These are phyloP conservation scores for Coffea humblotiana DNA, from an alignment of 305 asterid genomes.

Conservation along the genomic window DNA sequence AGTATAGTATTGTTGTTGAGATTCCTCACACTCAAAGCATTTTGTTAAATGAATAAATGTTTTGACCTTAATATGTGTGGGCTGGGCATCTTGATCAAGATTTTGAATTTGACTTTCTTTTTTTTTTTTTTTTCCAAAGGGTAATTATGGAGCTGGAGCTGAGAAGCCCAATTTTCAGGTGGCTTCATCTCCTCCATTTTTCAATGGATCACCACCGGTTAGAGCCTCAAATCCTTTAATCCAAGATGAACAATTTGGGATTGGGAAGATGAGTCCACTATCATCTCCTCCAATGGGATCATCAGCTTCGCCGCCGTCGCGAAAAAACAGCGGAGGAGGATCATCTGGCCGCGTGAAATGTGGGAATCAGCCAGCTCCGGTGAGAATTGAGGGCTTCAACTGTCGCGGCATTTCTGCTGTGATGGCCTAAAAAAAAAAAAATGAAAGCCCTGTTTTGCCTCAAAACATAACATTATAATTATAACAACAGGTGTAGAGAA, in stretches of 20 bases:
- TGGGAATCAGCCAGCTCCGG: constrained; percentile 51
- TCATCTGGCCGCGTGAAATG: constrained; percentile 44
- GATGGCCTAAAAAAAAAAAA: constrained; percentile 31
- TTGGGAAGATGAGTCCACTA: constrained; percentile 30
- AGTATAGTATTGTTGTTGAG: too few relatives aligned
- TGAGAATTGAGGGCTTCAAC: constrained; percentile 71
- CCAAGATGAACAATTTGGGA: constrained; percentile 56
- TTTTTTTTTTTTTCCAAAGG: constrained; percentile 24
- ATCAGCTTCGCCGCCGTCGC: constrained; percentile 30
- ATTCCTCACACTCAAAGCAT: background rate
- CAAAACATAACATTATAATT: constrained; percentile 19
- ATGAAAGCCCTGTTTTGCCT: background rate
- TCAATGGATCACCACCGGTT: constrained; percentile 42
- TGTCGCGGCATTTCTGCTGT: constrained; percentile 60
- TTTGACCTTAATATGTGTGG: too few relatives aligned
- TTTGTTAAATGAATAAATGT: background rate
- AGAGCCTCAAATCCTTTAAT: constrained; percentile 41
- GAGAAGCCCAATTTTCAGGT: constrained; percentile 43
- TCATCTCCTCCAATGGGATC: constrained; percentile 33
- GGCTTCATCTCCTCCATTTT: constrained; percentile 50
- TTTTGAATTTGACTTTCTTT: constrained; percentile 5
- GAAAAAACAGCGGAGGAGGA: constrained; percentile 36
- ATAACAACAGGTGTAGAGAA: constrained; percentile 10
- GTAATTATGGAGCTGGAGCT: constrained; percentile 36
- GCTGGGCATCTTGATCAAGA: background rate